These are phyloP conservation scores for Rhinocladiella mackenziei DNA, from an alignment of 2,329 filamentous ascomycete genomes.

Conservation along the genomic window DNA sequence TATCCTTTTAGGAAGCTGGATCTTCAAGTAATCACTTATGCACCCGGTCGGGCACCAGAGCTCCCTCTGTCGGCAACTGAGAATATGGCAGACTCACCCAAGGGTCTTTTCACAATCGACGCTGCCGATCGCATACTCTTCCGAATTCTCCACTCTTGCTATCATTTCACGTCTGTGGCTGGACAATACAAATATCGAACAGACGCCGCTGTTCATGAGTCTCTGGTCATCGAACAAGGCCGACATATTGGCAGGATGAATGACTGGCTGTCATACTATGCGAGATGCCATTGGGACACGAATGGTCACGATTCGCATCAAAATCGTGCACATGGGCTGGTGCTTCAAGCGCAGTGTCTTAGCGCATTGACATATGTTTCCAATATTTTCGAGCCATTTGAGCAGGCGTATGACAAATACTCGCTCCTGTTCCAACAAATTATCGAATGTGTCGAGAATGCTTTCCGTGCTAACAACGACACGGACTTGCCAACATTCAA, in stretches of 20 bases:
- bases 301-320: neutral
- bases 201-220: neutral
- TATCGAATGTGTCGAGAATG: constrained; percentile 4
- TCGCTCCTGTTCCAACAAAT: constrained; percentile 8
- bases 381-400: constrained; percentile 3
- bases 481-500: constrained; percentile 3
- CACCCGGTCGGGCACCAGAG: neutral
- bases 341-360: constrained; percentile 10
- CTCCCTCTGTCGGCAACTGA: neutral
- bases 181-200: neutral
- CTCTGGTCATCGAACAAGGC: constrained; percentile 4
- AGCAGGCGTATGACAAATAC: constrained; percentile 11
- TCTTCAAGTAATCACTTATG: constrained; percentile 7
- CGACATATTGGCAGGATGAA: constrained; percentile 6
- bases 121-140: neutral
- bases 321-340: neutral
- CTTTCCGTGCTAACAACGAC: neutral
- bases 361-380: constrained; percentile 9
- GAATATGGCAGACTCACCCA: neutral
- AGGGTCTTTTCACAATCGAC: neutral
- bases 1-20: constrained; percentile 8
- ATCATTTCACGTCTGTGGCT: constrained; percentile 4
- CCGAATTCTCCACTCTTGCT: constrained; percentile 6
- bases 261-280: constrained; percentile 4
- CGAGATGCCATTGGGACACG: too few species aligned